These are phyloP conservation scores for slime mould (Dictyostelium discoideum) DNA, from an alignment of 78 protist genomes.

Conservation along the genomic window DNA sequence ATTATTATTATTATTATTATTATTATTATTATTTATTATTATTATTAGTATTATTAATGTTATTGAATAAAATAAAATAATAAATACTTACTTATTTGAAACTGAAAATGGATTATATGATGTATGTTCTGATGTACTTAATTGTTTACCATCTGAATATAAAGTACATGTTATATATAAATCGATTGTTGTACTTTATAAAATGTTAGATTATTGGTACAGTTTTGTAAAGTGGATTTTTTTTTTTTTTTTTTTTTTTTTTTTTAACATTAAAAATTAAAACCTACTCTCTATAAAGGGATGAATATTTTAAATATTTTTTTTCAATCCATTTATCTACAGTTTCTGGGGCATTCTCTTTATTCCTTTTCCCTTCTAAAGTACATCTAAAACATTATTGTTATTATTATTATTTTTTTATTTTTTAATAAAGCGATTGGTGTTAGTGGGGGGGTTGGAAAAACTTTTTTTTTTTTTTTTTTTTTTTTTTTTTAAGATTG, in stretches of 20 bases:
- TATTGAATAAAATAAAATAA: background rate
- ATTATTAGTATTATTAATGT: background rate
- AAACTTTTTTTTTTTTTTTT: no score
- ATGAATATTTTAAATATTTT: constrained; percentile 62
- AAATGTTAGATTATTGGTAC: background rate
- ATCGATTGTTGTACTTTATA: constrained; percentile 49
- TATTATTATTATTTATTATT: background rate
- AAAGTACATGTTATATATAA: constrained; percentile 70
- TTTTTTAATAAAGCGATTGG: background rate
- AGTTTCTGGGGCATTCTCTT: constrained; percentile 67
- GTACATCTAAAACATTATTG: constrained; percentile 12
- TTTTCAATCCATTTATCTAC: constrained; percentile 65
- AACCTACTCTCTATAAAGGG: constrained; percentile 62
- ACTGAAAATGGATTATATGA: constrained; percentile 30
- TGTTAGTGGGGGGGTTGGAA: background rate
- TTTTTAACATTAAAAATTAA: background rate
- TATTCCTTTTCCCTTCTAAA: constrained; percentile 58
- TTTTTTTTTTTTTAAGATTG: background rate
- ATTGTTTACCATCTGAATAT: constrained; percentile 78
- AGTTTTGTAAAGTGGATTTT: background rate
- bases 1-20: background rate
- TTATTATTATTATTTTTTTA: background rate
- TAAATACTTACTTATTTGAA: background rate
- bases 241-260: background rate
- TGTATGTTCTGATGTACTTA: constrained; percentile 74